Evolutionary conservation across 73 alveolate genomes (phyloP).

Genomic region (Effrenium voratum): DNA sequence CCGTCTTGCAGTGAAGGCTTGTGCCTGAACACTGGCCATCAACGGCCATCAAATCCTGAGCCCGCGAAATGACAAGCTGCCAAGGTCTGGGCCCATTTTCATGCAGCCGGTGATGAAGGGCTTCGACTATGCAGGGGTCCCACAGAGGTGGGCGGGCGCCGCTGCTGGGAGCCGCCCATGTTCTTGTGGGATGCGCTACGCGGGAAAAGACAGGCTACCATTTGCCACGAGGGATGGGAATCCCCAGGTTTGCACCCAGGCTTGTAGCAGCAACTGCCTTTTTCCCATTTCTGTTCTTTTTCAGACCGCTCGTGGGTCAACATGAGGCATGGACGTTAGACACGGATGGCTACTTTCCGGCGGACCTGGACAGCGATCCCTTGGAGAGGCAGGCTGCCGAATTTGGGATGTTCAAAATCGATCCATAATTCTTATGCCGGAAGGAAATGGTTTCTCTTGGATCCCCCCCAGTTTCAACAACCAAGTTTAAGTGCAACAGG

Average conservation of each 20-base stretch:
- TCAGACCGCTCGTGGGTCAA: not conserved
- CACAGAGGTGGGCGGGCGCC: not conserved
- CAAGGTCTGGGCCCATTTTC: slow-evolving; percentile 84
- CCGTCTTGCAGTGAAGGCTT: too few relatives aligned
- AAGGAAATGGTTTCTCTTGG: too few relatives aligned
- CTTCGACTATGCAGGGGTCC: slow-evolving; percentile 45
- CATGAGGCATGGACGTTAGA: slow-evolving; percentile 82
- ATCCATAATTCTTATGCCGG: too few relatives aligned
- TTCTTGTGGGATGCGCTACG: not conserved
- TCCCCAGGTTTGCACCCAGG: too few relatives aligned
- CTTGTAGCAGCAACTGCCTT: too few relatives aligned
- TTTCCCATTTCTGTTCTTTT: not conserved
- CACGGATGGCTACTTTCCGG: slow-evolving; percentile 91
- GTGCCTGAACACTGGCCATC: too few relatives aligned
- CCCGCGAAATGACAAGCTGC: too few relatives aligned
- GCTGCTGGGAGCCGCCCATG: not conserved
- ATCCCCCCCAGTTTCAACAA: too few relatives aligned
- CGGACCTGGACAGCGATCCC: slow-evolving; percentile 52
- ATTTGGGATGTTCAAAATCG: too few relatives aligned
- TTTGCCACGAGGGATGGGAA: not conserved
- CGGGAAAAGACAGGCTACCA: not conserved
- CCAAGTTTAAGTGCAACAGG: too few relatives aligned
- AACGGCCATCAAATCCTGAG: too few relatives aligned
- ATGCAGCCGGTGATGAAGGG: slow-evolving; percentile 84
- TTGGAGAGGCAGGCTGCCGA: slow-evolving; percentile 63